These are phyloP conservation scores for Avena eriantha DNA, from an alignment of 176 grass and related monocot genomes.

Conservation along the genomic window DNA sequence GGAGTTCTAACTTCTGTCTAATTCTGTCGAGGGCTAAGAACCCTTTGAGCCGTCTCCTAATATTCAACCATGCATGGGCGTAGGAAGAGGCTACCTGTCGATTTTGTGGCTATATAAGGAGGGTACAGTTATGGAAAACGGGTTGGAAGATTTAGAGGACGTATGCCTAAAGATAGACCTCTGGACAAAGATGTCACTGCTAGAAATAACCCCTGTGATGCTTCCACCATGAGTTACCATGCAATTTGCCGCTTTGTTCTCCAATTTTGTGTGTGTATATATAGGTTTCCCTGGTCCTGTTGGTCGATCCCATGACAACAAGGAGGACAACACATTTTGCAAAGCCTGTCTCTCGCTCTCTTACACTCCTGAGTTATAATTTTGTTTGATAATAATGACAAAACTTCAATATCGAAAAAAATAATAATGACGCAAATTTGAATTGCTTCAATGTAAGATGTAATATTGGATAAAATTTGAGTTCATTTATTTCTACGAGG, in stretches of 20 bases:
- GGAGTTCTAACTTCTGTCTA: constrained; percentile 45
- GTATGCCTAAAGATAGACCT: constrained; percentile 54
- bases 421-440: neutral
- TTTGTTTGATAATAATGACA: neutral
- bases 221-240: constrained; percentile 23
- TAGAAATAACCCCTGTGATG: constrained; percentile 27
- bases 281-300: neutral
- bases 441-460: neutral
- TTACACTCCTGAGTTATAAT: neutral
- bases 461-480: too few species aligned
- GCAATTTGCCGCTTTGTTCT: neutral
- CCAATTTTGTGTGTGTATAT: neutral
- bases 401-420: too few species aligned
- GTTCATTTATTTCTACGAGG: too few species aligned
- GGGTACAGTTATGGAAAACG: constrained; percentile 44
- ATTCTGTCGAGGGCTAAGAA: constrained; percentile 41
- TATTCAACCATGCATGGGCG: constrained; percentile 42
- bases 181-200: constrained; percentile 18
- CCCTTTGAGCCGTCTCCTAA: constrained; percentile 36
- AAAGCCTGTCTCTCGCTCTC: neutral
- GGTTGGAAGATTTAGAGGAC: constrained; percentile 37
- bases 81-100: constrained; percentile 39
- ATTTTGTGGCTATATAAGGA: constrained; percentile 45
- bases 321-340: neutral
- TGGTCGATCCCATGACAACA: neutral